phyloP scores from a whole-genome alignment of 2,329 filamentous ascomycete species.

The Emmonsiellopsis sp. region DNA sequence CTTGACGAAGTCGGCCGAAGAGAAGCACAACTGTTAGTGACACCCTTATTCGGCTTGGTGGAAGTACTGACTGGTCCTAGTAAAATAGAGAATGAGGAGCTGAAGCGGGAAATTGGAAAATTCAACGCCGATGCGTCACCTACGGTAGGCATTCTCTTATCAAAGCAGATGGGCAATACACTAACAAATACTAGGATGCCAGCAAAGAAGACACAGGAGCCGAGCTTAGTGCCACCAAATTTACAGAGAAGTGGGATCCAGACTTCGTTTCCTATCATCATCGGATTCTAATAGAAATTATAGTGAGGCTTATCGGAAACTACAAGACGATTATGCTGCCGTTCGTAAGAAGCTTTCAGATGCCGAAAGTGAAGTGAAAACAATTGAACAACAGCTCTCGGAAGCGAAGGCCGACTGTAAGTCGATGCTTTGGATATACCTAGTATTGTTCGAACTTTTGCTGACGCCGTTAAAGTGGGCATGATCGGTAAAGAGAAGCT shows the following conservation, averaged over 20 bases:
- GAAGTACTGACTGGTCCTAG: constrained; percentile 20
- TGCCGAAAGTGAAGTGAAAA: constrained; percentile 27
- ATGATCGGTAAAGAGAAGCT: constrained; percentile 29
- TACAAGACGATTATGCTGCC: constrained; percentile 31
- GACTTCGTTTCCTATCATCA: not conserved
- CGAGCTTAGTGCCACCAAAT: constrained; percentile 26
- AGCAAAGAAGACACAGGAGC: constrained; percentile 22
- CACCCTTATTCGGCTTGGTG: not conserved
- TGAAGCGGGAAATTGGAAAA: constrained; percentile 28
- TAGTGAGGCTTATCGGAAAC: constrained; percentile 20
- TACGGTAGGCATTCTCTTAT: constrained; percentile 9
- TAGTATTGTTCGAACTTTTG: not conserved
- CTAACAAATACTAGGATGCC: constrained; percentile 14
- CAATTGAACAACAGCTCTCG: constrained; percentile 26
- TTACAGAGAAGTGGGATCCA: constrained; percentile 26
- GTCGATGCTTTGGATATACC: constrained; percentile 7
- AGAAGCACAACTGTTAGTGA: constrained; percentile 31
- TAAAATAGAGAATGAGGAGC: constrained; percentile 33
- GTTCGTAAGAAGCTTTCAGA: constrained; percentile 30
- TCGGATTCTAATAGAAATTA: constrained; percentile 8
- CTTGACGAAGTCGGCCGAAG: constrained; percentile 32
- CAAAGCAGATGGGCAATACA: not conserved
- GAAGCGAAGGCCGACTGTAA: constrained; percentile 29
- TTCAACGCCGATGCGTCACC: constrained; percentile 17
- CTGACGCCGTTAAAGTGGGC: constrained; percentile 23